These are phyloP conservation scores for Bisporella sp. DNA, from an alignment of 2,329 filamentous ascomycete species.

Conservation along the genomic window DNA sequence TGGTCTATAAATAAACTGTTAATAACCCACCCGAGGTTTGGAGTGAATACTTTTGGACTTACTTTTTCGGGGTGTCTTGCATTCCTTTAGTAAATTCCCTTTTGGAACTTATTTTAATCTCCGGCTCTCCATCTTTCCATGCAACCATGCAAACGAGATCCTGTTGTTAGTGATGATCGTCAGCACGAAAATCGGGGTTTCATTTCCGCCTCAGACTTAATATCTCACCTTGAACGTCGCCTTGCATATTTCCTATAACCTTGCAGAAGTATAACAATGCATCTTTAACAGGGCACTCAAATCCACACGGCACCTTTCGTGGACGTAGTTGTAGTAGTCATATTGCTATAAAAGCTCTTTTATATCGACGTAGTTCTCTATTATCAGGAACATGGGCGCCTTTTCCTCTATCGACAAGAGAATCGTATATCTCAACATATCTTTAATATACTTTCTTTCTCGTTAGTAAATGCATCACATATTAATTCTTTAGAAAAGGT, in stretches of 20 bases:
- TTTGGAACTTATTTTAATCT: constrained; percentile 15
- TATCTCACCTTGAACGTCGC: constrained; percentile 13
- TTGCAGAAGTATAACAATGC: constrained; percentile 13
- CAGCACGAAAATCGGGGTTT: constrained; percentile 4
- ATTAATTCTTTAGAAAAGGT: constrained; percentile 11
- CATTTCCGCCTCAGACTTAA: constrained; percentile 7
- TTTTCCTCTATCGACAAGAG: constrained; percentile 12
- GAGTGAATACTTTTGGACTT: constrained; percentile 7
- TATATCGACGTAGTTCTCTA: constrained; percentile 13
- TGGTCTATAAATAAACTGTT: constrained; percentile 9
- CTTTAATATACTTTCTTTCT: constrained; percentile 13
- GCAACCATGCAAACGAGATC: constrained; percentile 13
- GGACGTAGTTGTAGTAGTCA: constrained; percentile 11
- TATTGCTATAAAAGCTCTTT: constrained; percentile 10
- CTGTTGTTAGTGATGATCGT: constrained; percentile 9
- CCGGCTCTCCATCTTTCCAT: constrained; percentile 12
- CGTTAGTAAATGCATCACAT: constrained; percentile 12
- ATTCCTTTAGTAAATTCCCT: constrained; percentile 13
- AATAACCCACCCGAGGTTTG: constrained; percentile 6
- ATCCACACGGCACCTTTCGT: constrained; percentile 11
- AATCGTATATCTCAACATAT: constrained; percentile 10
- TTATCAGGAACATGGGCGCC: constrained; percentile 10
- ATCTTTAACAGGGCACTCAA: constrained; percentile 13
- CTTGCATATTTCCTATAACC: constrained; percentile 14
- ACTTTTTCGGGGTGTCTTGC: constrained; percentile 11